phyloP scores from a whole-genome alignment of 176 grass and related monocot species.

The Alloteropsis semialata region DNA sequence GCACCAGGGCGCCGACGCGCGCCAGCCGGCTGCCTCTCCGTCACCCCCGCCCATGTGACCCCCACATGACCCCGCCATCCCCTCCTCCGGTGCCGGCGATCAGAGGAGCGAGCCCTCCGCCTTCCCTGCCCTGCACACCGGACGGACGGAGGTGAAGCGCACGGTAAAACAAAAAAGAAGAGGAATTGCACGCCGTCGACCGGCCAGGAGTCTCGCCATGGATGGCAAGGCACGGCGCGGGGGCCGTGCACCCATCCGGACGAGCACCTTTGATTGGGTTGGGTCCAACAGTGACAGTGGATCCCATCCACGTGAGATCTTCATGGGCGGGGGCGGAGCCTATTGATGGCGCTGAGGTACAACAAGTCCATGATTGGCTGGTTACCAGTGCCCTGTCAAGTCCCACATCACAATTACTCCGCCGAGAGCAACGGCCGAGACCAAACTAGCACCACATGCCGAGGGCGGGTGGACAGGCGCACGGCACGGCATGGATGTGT shows the following conservation, averaged over 20 bases:
- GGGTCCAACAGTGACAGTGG: conserved; percentile 43
- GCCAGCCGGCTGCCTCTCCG: background rate
- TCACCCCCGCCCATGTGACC: conserved; percentile 21
- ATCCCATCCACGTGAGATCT: conserved; percentile 47
- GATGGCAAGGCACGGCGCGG: background rate
- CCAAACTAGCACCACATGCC: background rate
- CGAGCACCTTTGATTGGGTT: background rate
- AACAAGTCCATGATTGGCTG: conserved; percentile 46
- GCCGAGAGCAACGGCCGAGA: conserved; percentile 27
- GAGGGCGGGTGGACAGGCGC: background rate
- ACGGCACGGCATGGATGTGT: no score
- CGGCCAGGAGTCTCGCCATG: no score
- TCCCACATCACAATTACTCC: conserved; percentile 40
- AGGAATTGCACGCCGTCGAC: background rate
- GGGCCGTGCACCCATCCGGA: background rate
- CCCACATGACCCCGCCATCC: conserved; percentile 1
- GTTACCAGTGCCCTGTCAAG: conserved; percentile 39
- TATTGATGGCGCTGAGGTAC: conserved; percentile 44
- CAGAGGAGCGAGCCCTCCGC: no score
- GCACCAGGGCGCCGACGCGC: background rate
- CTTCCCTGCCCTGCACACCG: no score
- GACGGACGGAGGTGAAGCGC: no score
- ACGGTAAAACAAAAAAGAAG: background rate
- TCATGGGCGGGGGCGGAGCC: conserved; percentile 28
- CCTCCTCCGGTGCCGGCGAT: no score